phyloP scores from a whole-genome alignment of 1,139 yeast species.

The Ogataea hybrid region DNA sequence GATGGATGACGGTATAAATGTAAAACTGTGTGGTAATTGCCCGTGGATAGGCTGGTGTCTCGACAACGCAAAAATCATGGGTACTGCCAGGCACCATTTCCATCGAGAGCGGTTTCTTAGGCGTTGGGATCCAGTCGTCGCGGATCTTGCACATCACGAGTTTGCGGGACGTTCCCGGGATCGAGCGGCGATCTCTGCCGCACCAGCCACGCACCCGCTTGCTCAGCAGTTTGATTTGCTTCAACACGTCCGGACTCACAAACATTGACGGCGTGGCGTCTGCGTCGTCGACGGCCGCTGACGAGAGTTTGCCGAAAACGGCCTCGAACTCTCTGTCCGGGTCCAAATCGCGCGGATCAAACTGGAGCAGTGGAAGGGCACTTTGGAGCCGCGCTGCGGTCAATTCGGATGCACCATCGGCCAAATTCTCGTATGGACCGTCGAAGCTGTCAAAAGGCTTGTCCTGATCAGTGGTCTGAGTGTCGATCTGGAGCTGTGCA shows the following conservation, averaged over 20 bases:
- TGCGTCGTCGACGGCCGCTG: constrained; percentile 70
- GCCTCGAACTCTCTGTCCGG: constrained; percentile 76
- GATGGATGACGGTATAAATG: constrained; percentile 63
- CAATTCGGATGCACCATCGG: constrained; percentile 33
- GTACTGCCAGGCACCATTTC: constrained; percentile 48
- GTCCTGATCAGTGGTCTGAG: constrained; percentile 3
- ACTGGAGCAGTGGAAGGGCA: constrained; percentile 41
- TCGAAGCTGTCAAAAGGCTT: not conserved
- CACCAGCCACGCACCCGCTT: constrained; percentile 77
- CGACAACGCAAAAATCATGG: constrained; percentile 46
- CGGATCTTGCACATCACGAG: constrained; percentile 67
- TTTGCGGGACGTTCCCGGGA: constrained; percentile 73
- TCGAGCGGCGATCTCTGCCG: constrained; percentile 68
- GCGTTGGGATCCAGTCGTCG: constrained; percentile 80
- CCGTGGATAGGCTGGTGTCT: constrained; percentile 40
- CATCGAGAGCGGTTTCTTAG: constrained; percentile 62
- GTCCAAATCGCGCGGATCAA: constrained; percentile 59
- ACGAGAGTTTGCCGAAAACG: constrained; percentile 71
- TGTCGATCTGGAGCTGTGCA: constrained; percentile 19
- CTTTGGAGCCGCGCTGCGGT: constrained; percentile 41
- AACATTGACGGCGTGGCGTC: constrained; percentile 60
- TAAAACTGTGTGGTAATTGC: constrained; percentile 45
- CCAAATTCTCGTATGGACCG: constrained; percentile 22
- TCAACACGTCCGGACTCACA: constrained; percentile 63
- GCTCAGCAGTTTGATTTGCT: constrained; percentile 60